Evolutionary conservation across 2,329 filamentous ascomycete genomes (phyloP).

Genomic region (Leptographium lundbergii): DNA sequence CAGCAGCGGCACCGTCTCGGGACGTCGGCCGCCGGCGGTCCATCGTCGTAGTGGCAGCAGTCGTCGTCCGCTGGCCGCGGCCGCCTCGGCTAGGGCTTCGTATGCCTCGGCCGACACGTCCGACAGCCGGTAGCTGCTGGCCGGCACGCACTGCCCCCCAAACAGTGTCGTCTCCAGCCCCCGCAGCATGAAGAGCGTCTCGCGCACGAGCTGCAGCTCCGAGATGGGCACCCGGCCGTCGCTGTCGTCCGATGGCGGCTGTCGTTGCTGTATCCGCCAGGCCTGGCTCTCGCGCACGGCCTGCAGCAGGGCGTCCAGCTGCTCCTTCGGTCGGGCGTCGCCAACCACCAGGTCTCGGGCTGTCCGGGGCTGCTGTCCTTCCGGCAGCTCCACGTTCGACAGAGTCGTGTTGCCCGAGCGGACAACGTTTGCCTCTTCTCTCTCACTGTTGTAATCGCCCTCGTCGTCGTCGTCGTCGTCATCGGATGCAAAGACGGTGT

Average conservation of each 20-base stretch:
- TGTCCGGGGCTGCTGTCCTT: slow-evolving; percentile 1
- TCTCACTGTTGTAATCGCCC: slow-evolving; percentile 33
- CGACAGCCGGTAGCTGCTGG: slow-evolving; percentile 30
- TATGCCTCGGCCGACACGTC: slow-evolving; percentile 38
- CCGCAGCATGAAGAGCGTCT: slow-evolving; percentile 74
- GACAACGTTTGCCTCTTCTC: slow-evolving; percentile 35
- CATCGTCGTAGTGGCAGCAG: slow-evolving; percentile 34
- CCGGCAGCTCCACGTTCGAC: slow-evolving; percentile 3
- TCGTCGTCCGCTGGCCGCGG: slow-evolving; percentile 33
- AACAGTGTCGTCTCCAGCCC: slow-evolving; percentile 69
- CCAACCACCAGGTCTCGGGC: slow-evolving; percentile 18
- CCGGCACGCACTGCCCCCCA: slow-evolving; percentile 25
- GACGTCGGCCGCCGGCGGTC: slow-evolving; percentile 27
- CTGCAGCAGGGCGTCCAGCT: slow-evolving; percentile 21
- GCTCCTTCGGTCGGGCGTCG: slow-evolving; percentile 13
- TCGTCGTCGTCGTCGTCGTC: slow-evolving; percentile 48
- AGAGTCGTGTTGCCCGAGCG: slow-evolving; percentile 17
- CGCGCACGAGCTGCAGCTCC: slow-evolving; percentile 62
- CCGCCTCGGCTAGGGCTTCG: slow-evolving; percentile 31
- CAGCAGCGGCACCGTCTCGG: slow-evolving; percentile 39
- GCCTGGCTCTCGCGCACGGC: slow-evolving; percentile 29
- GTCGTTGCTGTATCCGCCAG: slow-evolving; percentile 24
- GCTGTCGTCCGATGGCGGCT: background rate
- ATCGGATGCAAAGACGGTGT: slow-evolving; percentile 39
- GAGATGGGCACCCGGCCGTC: slow-evolving; percentile 32